These are phyloP conservation scores for Cercospora zeae-maydis DNA, from an alignment of 2,329 filamentous ascomycete genomes.

Conservation along the genomic window DNA sequence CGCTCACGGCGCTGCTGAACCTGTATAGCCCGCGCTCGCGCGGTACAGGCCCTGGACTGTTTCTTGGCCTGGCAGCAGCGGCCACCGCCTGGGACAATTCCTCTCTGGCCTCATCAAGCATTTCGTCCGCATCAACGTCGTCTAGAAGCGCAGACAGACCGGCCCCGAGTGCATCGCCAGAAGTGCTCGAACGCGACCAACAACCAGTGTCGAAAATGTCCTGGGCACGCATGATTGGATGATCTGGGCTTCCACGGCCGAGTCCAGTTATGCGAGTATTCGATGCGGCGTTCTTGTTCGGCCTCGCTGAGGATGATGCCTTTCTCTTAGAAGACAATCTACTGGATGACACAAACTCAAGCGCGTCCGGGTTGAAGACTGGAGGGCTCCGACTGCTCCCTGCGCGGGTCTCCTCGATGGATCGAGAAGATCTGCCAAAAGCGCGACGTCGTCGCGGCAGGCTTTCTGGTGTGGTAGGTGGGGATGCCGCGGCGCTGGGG, in stretches of 20 bases:
- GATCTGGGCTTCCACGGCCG: neutral
- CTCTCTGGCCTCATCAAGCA: conserved; percentile 4
- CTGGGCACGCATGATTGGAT: conserved; percentile 21
- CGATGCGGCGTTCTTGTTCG: conserved; percentile 17
- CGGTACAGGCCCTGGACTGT: neutral
- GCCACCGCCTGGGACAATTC: too few relatives aligned
- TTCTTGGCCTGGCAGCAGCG: neutral
- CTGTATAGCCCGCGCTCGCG: conserved; percentile 6
- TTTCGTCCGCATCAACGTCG: conserved; percentile 9
- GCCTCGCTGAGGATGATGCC: conserved; percentile 24
- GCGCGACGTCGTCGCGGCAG: conserved; percentile 1
- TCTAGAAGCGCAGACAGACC: conserved; percentile 9
- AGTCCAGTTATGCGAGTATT: conserved; percentile 7
- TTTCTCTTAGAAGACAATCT: conserved; percentile 31
- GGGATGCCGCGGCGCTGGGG: neutral
- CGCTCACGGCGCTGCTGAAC: conserved; percentile 9
- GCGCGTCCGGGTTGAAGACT: conserved; percentile 25
- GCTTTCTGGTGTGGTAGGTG: neutral
- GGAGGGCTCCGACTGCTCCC: neutral
- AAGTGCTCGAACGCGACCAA: neutral
- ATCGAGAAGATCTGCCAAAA: neutral
- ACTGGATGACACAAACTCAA: conserved; percentile 25
- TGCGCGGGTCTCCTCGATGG: neutral
- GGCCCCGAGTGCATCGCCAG: neutral
- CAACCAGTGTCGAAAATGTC: conserved; percentile 22